Conservation (phyloP, 2,329 filamentous ascomycete species). For the Colletotrichum sp. region DNA sequence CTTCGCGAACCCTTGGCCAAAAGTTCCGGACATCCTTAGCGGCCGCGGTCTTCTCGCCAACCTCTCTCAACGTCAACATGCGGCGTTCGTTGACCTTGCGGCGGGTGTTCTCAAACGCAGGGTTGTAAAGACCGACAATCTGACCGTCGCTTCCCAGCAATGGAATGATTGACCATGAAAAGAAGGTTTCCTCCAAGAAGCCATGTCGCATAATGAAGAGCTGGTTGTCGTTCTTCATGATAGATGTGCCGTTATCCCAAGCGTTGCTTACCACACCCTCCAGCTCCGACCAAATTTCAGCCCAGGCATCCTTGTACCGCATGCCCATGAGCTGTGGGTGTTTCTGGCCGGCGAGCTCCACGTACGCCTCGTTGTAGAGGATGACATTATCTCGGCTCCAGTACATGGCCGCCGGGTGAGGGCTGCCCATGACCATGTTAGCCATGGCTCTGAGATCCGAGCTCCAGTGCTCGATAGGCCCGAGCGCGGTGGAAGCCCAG, state of each 20-base stretch:
- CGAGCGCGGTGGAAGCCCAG: constrained; percentile 76
- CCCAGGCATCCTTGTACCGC: constrained; percentile 72
- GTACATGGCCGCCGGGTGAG: constrained; percentile 78
- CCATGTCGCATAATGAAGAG: constrained; percentile 74
- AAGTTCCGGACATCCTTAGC: constrained; percentile 77
- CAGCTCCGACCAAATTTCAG: constrained; percentile 77
- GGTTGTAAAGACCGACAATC: constrained; percentile 80
- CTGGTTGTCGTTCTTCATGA: constrained; percentile 84
- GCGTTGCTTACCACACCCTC: constrained; percentile 72
- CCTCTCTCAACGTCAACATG: constrained; percentile 79
- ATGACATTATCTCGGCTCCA: constrained; percentile 74
- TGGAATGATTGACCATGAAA: constrained; percentile 83
- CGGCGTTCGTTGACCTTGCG: constrained; percentile 79
- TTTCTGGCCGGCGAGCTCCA: constrained; percentile 75
- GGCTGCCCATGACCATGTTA: constrained; percentile 81
- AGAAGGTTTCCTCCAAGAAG: constrained; percentile 80
- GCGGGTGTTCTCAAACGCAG: constrained; percentile 81
- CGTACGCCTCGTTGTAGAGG: constrained; percentile 78
- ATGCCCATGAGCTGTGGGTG: constrained; percentile 79
- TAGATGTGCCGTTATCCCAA: constrained; percentile 74
- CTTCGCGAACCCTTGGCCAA: constrained; percentile 73
- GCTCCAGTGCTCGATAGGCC: constrained; percentile 77
- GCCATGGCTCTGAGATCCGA: constrained; percentile 75
- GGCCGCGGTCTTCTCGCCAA: constrained; percentile 75
- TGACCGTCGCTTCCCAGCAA: constrained; percentile 76